phyloP scores from a whole-genome alignment of 1,284 basidiomycete genomes.

The Volvariella surrecta region DNA sequence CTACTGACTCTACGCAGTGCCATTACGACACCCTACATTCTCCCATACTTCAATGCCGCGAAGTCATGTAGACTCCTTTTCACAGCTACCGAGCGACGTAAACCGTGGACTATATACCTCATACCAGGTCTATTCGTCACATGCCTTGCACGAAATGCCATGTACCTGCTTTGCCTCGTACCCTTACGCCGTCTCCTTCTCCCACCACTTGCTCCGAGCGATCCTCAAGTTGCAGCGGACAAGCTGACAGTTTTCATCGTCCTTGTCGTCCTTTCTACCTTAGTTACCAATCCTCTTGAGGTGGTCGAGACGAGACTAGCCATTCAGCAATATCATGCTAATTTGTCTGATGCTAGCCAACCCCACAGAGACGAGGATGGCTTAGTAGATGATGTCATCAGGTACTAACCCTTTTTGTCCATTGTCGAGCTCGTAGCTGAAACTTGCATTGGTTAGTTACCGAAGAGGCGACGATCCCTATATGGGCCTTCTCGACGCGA shows the following conservation, averaged over 20 bases:
- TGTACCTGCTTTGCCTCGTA: not conserved
- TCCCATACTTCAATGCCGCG: not conserved
- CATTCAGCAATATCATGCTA: not conserved
- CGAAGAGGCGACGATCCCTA: not conserved
- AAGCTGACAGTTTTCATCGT: not conserved
- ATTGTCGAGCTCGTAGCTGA: too few relatives aligned
- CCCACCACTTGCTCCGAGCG: not conserved
- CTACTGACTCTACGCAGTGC: not conserved
- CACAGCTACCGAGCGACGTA: not conserved
- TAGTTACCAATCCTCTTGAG: not conserved
- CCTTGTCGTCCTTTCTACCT: not conserved
- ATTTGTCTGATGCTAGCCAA: not conserved
- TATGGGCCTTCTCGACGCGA: not conserved
- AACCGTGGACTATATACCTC: not conserved
- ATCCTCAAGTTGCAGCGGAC: not conserved
- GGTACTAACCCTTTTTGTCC: too few relatives aligned
- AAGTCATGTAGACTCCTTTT: not conserved
- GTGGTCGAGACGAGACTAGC: not conserved
- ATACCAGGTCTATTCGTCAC: not conserved
- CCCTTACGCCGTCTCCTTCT: not conserved
- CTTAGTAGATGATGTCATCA: too few relatives aligned
- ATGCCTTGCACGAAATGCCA: not conserved
- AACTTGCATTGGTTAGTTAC: not conserved
- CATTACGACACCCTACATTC: not conserved
- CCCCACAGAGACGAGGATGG: too few relatives aligned